Percentiles rank a stretch among this genome's conserved stretches.
Conservation (phyloP, 768 basidiomycete species). For the Hemileccinum rubropunctum region DNA sequence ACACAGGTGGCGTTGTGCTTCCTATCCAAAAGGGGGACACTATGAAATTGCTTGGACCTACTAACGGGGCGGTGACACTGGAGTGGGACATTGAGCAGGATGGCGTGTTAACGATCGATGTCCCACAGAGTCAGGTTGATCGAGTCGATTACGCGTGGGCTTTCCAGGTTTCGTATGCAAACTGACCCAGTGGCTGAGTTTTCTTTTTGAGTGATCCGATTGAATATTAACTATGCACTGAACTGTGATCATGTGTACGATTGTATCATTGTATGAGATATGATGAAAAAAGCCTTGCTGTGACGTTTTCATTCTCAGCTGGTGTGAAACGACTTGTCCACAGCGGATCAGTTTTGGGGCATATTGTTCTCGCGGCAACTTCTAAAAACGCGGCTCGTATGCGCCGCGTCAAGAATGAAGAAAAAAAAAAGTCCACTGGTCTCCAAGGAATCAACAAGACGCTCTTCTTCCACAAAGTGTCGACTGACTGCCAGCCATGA, state of each 20-base stretch:
- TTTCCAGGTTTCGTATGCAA: slow-evolving; percentile 36
- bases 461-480: neutral
- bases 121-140: slow-evolving; percentile 1
- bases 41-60: slow-evolving; percentile 40
- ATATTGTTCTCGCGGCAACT: slow-evolving; percentile 4
- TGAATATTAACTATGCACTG: neutral
- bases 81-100: slow-evolving; percentile 26
- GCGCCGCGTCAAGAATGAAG: slow-evolving; percentile 3
- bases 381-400: neutral
- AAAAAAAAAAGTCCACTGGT: neutral
- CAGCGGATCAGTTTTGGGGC: slow-evolving; percentile 1
- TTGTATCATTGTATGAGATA: neutral
- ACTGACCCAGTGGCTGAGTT: no score
- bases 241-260: neutral
- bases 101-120: neutral
- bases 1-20: slow-evolving; percentile 33
- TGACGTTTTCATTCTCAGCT: neutral
- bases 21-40: slow-evolving; percentile 44
- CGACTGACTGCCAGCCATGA: no score
- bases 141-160: slow-evolving; percentile 39
- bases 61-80: slow-evolving; percentile 3
- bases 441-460: neutral
- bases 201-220: neutral
- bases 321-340: neutral
- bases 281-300: neutral